Conservation (phyloP, 805 yeast species). For the Cyberlindnera samutprakarnensis region DNA sequence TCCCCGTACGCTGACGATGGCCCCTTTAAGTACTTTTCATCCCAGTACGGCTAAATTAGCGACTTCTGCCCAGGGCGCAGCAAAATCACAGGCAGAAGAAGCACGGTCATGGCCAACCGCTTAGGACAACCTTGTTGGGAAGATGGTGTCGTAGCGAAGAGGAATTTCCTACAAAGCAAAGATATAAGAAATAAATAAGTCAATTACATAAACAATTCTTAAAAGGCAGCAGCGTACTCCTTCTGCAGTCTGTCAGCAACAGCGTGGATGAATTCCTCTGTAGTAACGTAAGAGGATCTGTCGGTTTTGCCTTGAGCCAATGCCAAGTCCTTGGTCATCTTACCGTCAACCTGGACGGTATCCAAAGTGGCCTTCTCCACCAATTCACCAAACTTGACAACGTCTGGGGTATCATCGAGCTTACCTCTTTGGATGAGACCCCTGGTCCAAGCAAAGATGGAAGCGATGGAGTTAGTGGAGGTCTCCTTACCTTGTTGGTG, state of each 20-base stretch:
- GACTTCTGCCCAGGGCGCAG: too few relatives aligned
- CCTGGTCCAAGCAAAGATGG: constrained; percentile 95
- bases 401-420: constrained; percentile 81
- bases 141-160: too few relatives aligned
- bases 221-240: constrained; percentile 8
- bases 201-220: background rate
- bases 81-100: too few relatives aligned
- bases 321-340: constrained; percentile 96
- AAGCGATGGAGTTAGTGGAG: constrained; percentile 94
- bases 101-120: too few relatives aligned
- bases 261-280: constrained; percentile 83
- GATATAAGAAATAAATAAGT: background rate
- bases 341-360: constrained; percentile 75
- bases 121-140: too few relatives aligned
- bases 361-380: constrained; percentile 82
- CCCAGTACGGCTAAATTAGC: too few relatives aligned
- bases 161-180: too few relatives aligned
- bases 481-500: constrained; percentile 97
- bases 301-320: constrained; percentile 82
- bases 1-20: too few relatives aligned
- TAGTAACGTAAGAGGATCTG: constrained; percentile 76
- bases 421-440: constrained; percentile 91
- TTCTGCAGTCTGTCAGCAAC: constrained; percentile 57
- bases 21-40: too few relatives aligned
- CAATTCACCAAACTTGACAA: constrained; percentile 66